These are phyloP conservation scores for Calvatia gigantea DNA, from an alignment of 768 basidiomycete species.

Conservation along the genomic window DNA sequence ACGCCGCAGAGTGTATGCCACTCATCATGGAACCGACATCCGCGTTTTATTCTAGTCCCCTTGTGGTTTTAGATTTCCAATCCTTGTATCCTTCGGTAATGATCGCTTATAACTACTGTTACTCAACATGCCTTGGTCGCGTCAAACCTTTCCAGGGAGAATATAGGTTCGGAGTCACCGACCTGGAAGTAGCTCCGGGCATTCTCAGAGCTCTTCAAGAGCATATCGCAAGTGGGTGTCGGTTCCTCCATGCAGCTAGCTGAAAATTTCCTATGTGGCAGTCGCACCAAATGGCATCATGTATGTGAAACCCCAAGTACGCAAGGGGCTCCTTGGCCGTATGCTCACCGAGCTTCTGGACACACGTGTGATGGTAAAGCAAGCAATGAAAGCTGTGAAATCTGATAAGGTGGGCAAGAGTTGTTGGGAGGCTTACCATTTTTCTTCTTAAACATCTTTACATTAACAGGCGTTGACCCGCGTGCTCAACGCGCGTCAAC, in stretches of 20 bases:
- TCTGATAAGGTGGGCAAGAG: conserved; percentile 62
- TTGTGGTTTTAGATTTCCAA: conserved; percentile 94
- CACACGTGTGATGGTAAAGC: conserved; percentile 97
- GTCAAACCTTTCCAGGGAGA: conserved; percentile 82
- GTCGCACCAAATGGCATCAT: conserved; percentile 96
- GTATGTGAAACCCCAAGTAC: conserved; percentile 82
- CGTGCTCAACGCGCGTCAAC: conserved; percentile 86
- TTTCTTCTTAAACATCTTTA: conserved; percentile 1
- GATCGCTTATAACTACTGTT: conserved; percentile 98
- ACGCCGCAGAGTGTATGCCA: conserved; percentile 94
- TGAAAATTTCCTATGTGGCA: conserved; percentile 23
- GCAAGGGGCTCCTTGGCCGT: conserved; percentile 81
- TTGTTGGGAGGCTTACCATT: not conserved
- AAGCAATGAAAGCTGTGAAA: conserved; percentile 83
- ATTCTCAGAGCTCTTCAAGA: conserved; percentile 67
- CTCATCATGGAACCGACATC: conserved; percentile 94
- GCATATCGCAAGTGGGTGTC: conserved; percentile 65
- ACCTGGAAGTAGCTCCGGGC: conserved; percentile 66
- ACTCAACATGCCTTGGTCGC: conserved; percentile 93
- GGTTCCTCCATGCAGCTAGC: not conserved
- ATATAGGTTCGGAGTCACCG: conserved; percentile 83
- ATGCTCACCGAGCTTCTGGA: conserved; percentile 93
- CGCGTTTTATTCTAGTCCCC: conserved; percentile 88
- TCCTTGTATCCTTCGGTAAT: conserved; percentile 96
- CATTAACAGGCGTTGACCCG: conserved; percentile 58